A percentile compares a stretch with the other conserved stretches of the same genome.
These are phyloP conservation scores for Talaromyces nanjingensis DNA, from an alignment of 495 filamentous ascomycete species.

Conservation along the genomic window DNA sequence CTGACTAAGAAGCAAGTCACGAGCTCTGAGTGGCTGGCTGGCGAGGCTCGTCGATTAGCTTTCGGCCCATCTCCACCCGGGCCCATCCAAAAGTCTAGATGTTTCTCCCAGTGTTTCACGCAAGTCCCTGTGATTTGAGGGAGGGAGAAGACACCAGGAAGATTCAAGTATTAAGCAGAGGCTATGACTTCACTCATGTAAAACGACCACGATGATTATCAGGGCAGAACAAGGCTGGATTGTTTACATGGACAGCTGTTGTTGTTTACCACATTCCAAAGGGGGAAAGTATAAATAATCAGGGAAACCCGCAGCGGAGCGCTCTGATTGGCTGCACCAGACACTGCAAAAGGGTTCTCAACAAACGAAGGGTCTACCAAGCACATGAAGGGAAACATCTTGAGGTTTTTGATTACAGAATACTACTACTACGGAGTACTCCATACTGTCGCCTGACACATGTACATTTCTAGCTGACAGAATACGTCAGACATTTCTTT, in stretches of 20 bases:
- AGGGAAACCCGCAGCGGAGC: background rate
- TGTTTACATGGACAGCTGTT: background rate
- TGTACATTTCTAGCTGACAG: background rate
- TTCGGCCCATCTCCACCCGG: background rate
- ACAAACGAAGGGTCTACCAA: too few relatives aligned
- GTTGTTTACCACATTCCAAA: background rate
- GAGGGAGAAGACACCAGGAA: background rate
- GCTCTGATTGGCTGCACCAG: background rate
- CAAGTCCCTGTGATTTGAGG: background rate
- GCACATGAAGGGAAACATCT: too few relatives aligned
- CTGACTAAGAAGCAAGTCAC: background rate
- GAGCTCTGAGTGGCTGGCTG: background rate
- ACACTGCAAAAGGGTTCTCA: background rate
- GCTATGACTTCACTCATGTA: background rate
- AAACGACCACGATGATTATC: background rate
- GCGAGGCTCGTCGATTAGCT: constrained; percentile 3
- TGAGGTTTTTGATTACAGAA: background rate
- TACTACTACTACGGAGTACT: background rate
- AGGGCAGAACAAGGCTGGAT: background rate
- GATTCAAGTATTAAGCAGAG: background rate
- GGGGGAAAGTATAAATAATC: background rate
- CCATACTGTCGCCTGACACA: background rate
- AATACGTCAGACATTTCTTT: background rate
- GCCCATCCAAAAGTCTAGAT: background rate
- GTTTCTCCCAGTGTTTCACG: background rate